phyloP scores from a whole-genome alignment of 768 basidiomycete genomes.

The Lactifluus volemus region DNA sequence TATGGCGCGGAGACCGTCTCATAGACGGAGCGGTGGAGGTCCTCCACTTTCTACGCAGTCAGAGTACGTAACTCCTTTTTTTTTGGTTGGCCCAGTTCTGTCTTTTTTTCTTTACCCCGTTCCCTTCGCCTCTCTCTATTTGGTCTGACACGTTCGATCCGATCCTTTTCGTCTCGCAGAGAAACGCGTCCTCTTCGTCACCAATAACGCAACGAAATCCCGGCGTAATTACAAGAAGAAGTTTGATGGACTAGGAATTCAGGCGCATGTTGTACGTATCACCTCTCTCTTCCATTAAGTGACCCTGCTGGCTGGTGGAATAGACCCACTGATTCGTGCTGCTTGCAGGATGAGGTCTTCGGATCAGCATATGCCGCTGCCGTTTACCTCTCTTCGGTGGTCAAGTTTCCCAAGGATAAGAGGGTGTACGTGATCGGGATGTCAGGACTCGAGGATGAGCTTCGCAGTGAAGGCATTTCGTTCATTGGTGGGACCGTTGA shows the following conservation, averaged over 20 bases:
- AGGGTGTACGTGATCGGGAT: constrained; percentile 95
- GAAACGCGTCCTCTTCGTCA: constrained; percentile 82
- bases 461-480: constrained; percentile 75
- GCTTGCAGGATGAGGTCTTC: constrained; percentile 82
- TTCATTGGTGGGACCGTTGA: constrained; percentile 78
- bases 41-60: constrained; percentile 57
- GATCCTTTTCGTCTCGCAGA: constrained; percentile 5
- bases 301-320: not conserved
- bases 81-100: not conserved
- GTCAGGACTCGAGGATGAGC: constrained; percentile 86
- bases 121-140: constrained; percentile 4
- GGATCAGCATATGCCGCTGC: constrained; percentile 88
- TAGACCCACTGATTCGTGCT: not conserved
- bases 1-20: constrained; percentile 79
- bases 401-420: constrained; percentile 84
- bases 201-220: constrained; percentile 96
- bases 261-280: constrained; percentile 71
- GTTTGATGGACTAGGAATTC: constrained; percentile 83
- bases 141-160: constrained; percentile 4
- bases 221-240: constrained; percentile 79
- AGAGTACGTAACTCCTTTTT: constrained; percentile 41
- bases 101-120: not conserved
- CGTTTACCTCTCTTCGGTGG: constrained; percentile 79
- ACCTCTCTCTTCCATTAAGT: not conserved
- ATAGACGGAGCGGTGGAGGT: constrained; percentile 76